Evolutionary conservation across 164 flowering plant genomes (phyloP).

Genomic region (Tetrastigma voinierianum): DNA sequence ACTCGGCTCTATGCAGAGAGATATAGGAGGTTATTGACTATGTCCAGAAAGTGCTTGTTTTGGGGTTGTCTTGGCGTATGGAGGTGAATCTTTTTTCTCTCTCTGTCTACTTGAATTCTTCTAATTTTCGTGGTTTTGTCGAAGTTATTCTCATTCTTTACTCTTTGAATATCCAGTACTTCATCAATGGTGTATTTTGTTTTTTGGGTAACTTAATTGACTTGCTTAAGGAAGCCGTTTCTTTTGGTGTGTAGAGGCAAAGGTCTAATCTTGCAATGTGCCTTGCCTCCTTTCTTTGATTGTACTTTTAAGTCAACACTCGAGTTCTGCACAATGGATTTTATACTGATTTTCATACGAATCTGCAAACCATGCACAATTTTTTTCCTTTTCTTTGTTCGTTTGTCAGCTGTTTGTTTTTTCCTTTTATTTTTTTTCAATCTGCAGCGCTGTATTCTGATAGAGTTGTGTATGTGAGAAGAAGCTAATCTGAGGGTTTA

Average conservation of each 20-base stretch:
- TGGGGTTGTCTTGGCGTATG: constrained; percentile 19
- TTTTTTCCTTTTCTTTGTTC: too few species aligned
- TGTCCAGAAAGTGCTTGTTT: constrained; percentile 35
- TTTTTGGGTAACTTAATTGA: not conserved
- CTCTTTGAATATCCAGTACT: not conserved
- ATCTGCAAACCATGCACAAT: too few species aligned
- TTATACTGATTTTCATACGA: too few species aligned
- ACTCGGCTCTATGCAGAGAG: constrained; percentile 31
- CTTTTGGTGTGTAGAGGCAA: too few species aligned
- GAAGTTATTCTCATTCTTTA: not conserved
- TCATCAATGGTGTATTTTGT: not conserved
- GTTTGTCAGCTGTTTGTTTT: too few species aligned
- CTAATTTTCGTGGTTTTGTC: not conserved
- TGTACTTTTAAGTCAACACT: too few species aligned
- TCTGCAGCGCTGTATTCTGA: too few species aligned
- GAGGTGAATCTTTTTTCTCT: constrained; percentile 24
- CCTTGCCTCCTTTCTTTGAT: too few species aligned
- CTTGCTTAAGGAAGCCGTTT: too few species aligned
- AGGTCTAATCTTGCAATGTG: too few species aligned
- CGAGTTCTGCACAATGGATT: too few species aligned
- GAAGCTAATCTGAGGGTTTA: not conserved
- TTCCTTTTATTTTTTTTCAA: too few species aligned
- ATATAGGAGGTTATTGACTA: constrained; percentile 41
- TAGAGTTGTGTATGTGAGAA: not conserved
- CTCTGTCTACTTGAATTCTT: not conserved